Evolutionary conservation across 2,329 filamentous ascomycete species (phyloP).

Genomic region (Diaporthe ampelina): DNA sequence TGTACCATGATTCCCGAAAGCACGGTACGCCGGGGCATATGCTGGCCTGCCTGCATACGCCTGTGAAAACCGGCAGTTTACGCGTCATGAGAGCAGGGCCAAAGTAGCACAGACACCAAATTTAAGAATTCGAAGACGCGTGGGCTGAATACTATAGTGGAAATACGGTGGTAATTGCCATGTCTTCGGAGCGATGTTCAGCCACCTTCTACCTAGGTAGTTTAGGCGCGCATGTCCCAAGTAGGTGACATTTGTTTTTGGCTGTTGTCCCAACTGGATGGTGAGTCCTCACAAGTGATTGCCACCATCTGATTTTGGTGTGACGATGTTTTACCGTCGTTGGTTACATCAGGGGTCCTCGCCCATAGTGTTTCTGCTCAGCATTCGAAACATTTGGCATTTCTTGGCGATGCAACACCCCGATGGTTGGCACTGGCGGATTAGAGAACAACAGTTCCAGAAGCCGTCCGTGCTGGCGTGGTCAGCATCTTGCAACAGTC

Average conservation of each 20-base stretch:
- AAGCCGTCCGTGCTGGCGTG: slow-evolving; percentile 29
- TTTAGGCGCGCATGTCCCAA: too few species aligned
- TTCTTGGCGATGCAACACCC: slow-evolving; percentile 31
- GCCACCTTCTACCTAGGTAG: too few species aligned
- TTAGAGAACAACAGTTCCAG: slow-evolving; percentile 21
- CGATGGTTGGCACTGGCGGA: slow-evolving; percentile 18
- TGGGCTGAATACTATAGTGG: background rate
- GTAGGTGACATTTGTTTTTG: background rate
- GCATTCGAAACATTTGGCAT: slow-evolving; percentile 35
- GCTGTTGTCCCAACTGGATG: background rate
- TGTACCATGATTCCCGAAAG: background rate
- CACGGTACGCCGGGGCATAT: background rate
- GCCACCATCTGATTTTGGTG: slow-evolving; percentile 22
- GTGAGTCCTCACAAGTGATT: background rate
- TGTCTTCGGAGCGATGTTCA: background rate
- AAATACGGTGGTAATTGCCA: too few species aligned
- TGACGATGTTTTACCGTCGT: slow-evolving; percentile 26
- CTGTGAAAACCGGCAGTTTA: background rate
- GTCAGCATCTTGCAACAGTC: slow-evolving; percentile 29
- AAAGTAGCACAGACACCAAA: too few species aligned
- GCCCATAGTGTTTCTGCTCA: slow-evolving; percentile 30
- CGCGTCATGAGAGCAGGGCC: background rate
- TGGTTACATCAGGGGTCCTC: slow-evolving; percentile 27
- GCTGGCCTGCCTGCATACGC: background rate
- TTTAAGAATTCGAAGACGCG: background rate